Conservation (phyloP, 1,284 basidiomycete species). For the Apiotrichum porosum region DNA sequence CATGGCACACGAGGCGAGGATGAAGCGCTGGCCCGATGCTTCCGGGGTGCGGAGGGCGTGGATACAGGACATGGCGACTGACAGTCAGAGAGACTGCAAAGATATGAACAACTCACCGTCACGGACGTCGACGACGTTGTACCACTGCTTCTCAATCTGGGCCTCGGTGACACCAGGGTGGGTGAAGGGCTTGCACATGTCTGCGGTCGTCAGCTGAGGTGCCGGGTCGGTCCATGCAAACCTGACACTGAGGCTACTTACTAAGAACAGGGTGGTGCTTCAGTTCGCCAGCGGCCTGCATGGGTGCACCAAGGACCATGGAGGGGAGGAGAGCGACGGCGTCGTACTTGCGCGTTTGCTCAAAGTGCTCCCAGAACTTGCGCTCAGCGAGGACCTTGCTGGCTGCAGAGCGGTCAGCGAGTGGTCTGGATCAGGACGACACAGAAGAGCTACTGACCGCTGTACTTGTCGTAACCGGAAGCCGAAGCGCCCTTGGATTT, state of each 20-base stretch:
- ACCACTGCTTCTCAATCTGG: background rate
- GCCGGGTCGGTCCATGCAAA: background rate
- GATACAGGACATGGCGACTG: conserved; percentile 3
- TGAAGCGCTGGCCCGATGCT: conserved; percentile 60
- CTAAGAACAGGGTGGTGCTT: no score
- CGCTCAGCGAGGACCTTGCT: background rate
- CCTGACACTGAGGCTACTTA: no score
- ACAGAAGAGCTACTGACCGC: no score
- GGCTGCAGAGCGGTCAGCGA: no score
- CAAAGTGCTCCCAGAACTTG: conserved; percentile 1
- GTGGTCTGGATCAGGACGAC: no score
- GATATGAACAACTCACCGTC: conserved; percentile 1
- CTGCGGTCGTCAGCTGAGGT: background rate
- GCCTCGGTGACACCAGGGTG: background rate
- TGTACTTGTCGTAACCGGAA: background rate
- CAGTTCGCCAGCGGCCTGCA: background rate
- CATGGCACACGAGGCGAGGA: conserved; percentile 49
- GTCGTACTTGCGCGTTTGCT: conserved; percentile 1
- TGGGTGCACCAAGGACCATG: background rate
- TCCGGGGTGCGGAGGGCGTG: background rate
- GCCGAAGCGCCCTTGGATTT: background rate
- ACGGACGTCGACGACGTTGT: conserved; percentile 7
- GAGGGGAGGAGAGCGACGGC: conserved; percentile 8
- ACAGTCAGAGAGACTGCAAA: no score
- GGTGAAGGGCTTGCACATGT: no score